Conservation (phyloP, 202 grass and related monocot genomes). For the Setaria italica region DNA sequence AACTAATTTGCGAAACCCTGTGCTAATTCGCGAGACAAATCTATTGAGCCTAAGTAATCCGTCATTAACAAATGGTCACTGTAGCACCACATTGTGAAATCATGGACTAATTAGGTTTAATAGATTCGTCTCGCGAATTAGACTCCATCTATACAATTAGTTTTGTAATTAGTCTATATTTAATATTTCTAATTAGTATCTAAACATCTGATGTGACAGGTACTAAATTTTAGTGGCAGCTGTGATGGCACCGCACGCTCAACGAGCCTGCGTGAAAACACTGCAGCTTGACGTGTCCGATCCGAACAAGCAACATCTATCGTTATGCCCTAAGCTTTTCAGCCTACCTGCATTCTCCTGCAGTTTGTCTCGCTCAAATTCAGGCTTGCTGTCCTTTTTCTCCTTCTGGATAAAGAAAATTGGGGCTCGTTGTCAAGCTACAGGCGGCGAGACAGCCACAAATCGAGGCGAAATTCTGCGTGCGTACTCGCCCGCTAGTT, state of each 20-base stretch:
- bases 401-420: background rate
- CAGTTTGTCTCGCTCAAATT: background rate
- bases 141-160: too few relatives aligned
- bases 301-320: background rate
- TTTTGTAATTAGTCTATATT: too few relatives aligned
- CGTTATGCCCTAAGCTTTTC: background rate
- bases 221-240: too few relatives aligned
- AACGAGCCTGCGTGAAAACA: background rate
- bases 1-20: too few relatives aligned
- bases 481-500: background rate
- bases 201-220: background rate
- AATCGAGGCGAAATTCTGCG: slow-evolving; percentile 3
- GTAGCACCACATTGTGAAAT: too few relatives aligned
- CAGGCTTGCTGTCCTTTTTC: background rate
- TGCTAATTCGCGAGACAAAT: too few relatives aligned
- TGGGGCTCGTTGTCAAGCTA: slow-evolving; percentile 11
- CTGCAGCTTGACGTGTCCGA: background rate
- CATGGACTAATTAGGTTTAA: too few relatives aligned
- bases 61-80: too few relatives aligned
- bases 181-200: too few relatives aligned
- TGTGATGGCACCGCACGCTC: background rate
- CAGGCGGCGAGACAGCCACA: background rate
- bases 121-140: too few relatives aligned
- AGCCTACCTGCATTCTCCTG: background rate
- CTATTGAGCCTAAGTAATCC: too few relatives aligned